phyloP scores from a whole-genome alignment of 441 rosid genomes.

The Gossypium laxum region DNA sequence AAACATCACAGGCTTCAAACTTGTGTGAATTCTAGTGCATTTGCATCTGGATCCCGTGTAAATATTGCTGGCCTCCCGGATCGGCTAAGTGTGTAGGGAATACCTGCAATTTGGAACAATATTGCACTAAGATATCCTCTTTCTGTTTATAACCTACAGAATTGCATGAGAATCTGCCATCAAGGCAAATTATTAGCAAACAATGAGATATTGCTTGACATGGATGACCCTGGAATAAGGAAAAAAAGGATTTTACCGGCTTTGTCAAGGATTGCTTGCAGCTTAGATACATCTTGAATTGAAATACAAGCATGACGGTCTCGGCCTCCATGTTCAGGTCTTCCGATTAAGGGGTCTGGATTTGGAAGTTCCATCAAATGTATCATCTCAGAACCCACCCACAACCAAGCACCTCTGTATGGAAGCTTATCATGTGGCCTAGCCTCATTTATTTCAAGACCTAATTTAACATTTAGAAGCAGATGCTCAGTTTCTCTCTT shows the following conservation, averaged over 20 bases:
- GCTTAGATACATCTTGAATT: constrained; percentile 59
- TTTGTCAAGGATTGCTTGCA: constrained; percentile 61
- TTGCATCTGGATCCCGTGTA: constrained; percentile 81
- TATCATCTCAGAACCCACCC: constrained; percentile 96
- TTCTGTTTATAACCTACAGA: neutral
- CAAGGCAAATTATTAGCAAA: neutral
- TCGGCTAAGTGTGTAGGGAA: constrained; percentile 67
- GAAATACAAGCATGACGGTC: constrained; percentile 90
- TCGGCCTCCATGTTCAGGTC: constrained; percentile 84
- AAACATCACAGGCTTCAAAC: constrained; percentile 21
- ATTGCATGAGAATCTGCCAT: neutral
- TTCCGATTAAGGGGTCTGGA: constrained; percentile 84
- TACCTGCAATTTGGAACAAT: constrained; percentile 32
- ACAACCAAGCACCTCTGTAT: constrained; percentile 91
- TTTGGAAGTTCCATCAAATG: constrained; percentile 95
- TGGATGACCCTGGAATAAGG: neutral
- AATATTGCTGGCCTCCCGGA: constrained; percentile 92
- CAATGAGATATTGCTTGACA: neutral
- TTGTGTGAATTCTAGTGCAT: constrained; percentile 83
- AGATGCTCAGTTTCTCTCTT: neutral
- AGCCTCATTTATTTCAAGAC: constrained; percentile 83
- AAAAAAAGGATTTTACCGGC: constrained; percentile 43
- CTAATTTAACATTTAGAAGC: constrained; percentile 22
- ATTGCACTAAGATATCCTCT: neutral
- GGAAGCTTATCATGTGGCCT: constrained; percentile 93